Conservation (phyloP, 2,329 filamentous ascomycete genomes). For the Aspergillus sp. region DNA sequence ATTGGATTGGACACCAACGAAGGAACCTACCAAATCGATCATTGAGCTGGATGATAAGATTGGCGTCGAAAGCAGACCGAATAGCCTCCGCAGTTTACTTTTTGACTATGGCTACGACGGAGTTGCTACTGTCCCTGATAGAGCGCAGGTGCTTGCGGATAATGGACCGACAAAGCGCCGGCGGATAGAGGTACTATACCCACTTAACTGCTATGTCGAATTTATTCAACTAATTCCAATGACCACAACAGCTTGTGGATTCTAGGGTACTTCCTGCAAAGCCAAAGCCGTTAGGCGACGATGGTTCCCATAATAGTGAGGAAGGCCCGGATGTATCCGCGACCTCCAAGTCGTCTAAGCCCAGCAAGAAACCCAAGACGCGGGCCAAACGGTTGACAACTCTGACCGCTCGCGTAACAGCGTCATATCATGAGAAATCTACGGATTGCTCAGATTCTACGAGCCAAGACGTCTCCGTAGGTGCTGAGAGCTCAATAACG, state of each 20-base stretch:
- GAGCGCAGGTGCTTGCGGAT: slow-evolving; percentile 16
- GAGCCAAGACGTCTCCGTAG: slow-evolving; percentile 6
- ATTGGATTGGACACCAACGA: slow-evolving; percentile 68
- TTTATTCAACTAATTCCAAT: slow-evolving; percentile 3
- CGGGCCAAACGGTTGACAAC: slow-evolving; percentile 71
- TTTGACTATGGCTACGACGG: slow-evolving; percentile 43
- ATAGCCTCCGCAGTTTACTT: slow-evolving; percentile 37
- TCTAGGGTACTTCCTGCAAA: slow-evolving; percentile 17
- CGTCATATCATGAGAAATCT: slow-evolving; percentile 58
- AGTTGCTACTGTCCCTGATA: slow-evolving; percentile 12
- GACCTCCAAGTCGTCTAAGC: slow-evolving; percentile 11
- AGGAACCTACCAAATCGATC: slow-evolving; percentile 35
- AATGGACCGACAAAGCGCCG: slow-evolving; percentile 37
- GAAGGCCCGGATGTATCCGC: slow-evolving; percentile 13
- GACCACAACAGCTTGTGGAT: slow-evolving; percentile 25
- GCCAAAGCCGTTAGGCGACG: slow-evolving; percentile 5
- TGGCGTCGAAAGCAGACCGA: neutral
- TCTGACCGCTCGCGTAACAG: slow-evolving; percentile 74
- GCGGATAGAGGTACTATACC: slow-evolving; percentile 35
- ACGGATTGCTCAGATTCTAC: slow-evolving; percentile 16
- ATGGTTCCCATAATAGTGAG: slow-evolving; percentile 15
- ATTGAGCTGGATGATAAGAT: slow-evolving; percentile 17
- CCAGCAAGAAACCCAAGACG: slow-evolving; percentile 44
- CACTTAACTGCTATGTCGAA: neutral
- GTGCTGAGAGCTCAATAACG: neutral